These are phyloP conservation scores for Rhododendron kiyosumense DNA, from an alignment of 148 eudicot species.

Conservation along the genomic window DNA sequence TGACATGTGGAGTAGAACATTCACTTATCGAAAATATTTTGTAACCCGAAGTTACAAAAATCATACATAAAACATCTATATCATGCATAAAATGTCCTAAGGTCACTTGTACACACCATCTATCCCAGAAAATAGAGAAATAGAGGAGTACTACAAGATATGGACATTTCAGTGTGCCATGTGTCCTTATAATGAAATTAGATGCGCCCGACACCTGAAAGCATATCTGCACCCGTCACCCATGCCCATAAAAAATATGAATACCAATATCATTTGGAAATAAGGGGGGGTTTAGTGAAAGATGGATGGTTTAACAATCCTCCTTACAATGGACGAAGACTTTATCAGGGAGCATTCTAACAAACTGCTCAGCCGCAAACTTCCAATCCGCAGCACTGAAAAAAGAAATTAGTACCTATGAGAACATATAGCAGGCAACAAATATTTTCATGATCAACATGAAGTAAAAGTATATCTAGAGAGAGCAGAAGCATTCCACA, in stretches of 20 bases:
- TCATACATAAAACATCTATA: not conserved
- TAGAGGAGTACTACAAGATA: not conserved
- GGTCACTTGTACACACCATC: not conserved
- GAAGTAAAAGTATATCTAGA: not conserved
- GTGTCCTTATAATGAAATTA: not conserved
- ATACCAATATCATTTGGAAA: not conserved
- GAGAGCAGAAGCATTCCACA: not conserved
- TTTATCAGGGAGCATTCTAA: slow-evolving; percentile 70
- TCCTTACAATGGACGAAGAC: slow-evolving; percentile 92
- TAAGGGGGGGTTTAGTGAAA: not conserved
- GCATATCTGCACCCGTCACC: not conserved
- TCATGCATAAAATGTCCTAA: not conserved
- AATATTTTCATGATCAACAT: not conserved
- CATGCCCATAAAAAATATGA: not conserved
- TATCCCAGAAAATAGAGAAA: not conserved
- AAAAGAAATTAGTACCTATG: slow-evolving; percentile 8
- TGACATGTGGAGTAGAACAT: not conserved
- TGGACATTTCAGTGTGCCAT: not conserved
- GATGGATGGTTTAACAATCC: slow-evolving; percentile 5
- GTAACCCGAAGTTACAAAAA: not conserved
- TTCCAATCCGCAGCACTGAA: slow-evolving; percentile 86
- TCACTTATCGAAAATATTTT: not conserved
- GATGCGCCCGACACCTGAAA: not conserved
- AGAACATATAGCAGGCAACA: not conserved
- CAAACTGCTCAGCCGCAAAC: slow-evolving; percentile 88